These are phyloP conservation scores for Tolypocladium nubicola DNA, from an alignment of 2,329 filamentous ascomycete genomes.

Conservation along the genomic window DNA sequence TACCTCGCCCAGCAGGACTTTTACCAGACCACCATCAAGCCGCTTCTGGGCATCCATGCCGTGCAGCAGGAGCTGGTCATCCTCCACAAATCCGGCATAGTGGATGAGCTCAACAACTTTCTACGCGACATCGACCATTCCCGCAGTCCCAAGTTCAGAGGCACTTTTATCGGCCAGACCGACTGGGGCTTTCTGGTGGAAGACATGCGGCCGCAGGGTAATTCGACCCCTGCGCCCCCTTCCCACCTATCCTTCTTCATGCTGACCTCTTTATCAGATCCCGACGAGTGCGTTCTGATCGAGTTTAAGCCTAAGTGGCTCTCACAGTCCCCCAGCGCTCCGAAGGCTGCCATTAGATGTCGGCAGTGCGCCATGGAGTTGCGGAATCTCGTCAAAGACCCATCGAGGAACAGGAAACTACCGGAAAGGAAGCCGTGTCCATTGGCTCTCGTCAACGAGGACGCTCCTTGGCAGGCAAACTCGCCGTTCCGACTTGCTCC, in stretches of 20 bases:
- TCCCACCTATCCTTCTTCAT: neutral
- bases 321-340: constrained; percentile 62
- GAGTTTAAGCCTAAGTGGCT: constrained; percentile 87
- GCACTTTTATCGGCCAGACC: constrained; percentile 39
- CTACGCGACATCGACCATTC: constrained; percentile 37
- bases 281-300: constrained; percentile 32
- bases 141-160: constrained; percentile 34
- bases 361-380: constrained; percentile 58
- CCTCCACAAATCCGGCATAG: constrained; percentile 22
- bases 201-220: constrained; percentile 48
- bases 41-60: constrained; percentile 21
- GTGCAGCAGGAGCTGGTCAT: constrained; percentile 27
- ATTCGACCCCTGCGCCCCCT: constrained; percentile 1
- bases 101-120: constrained; percentile 38
- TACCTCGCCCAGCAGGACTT: constrained; percentile 27
- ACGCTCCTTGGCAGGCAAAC: constrained; percentile 31
- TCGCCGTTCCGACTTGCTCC: constrained; percentile 31
- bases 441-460: constrained; percentile 47
- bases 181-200: constrained; percentile 62
- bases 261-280: constrained; percentile 11
- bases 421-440: constrained; percentile 47
- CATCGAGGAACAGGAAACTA: constrained; percentile 19
- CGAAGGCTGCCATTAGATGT: constrained; percentile 50
- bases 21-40: constrained; percentile 21
- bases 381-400: constrained; percentile 21